Evolutionary conservation across 1,284 basidiomycete genomes (phyloP).

Genomic region (Austroboletus novae-zelandiae): DNA sequence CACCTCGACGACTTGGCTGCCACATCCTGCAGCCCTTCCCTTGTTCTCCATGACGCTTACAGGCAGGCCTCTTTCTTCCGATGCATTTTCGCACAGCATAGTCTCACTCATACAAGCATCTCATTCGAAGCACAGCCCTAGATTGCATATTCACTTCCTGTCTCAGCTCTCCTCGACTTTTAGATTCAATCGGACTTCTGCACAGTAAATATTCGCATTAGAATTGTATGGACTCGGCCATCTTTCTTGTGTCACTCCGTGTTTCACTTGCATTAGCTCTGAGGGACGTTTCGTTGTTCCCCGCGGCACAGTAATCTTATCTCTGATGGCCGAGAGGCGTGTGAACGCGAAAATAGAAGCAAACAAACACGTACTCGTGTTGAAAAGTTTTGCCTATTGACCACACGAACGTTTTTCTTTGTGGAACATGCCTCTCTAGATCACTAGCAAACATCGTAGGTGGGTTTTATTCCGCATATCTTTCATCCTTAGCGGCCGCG

Average conservation of each 20-base stretch:
- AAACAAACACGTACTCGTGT: not conserved
- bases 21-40: not conserved
- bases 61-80: not conserved
- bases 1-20: not conserved
- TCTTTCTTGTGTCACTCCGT: constrained; percentile 19
- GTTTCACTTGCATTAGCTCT: constrained; percentile 9
- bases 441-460: constrained; percentile 40
- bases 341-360: not conserved
- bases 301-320: not conserved
- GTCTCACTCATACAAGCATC: constrained; percentile 9
- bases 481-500: constrained; percentile 8
- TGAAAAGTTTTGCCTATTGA: not conserved
- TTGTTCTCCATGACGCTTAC: not conserved
- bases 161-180: constrained; percentile 10
- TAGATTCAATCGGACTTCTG: constrained; percentile 15
- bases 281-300: constrained; percentile 5
- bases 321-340: not conserved
- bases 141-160: constrained; percentile 12
- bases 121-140: constrained; percentile 14
- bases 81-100: constrained; percentile 10
- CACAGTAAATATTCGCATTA: constrained; percentile 8
- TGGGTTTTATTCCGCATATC: constrained; percentile 38
- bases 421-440: not conserved
- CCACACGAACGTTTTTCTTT: not conserved
- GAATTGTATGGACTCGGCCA: constrained; percentile 13